Evolutionary conservation across 2,329 filamentous ascomycete species (phyloP), one percentile per base, ranked within the genome.

Genomic region (Trichoderma sp.): DNA sequence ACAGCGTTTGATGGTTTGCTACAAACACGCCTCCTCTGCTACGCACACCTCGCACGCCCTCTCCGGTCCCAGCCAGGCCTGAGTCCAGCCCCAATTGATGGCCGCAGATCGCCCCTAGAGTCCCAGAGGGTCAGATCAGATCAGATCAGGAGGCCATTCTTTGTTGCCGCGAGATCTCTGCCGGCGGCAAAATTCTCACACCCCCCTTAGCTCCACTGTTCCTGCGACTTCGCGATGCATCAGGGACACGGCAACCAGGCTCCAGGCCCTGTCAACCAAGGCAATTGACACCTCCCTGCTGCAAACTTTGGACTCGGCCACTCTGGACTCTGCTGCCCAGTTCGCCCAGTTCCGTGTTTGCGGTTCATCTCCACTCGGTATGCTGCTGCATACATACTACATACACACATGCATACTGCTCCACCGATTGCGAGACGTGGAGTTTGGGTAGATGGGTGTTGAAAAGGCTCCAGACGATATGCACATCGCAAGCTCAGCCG

Each of bases 91-190:
- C 61, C 61, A 63, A 63, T 63, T 28, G 61, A 48, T 24, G 43
- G 41, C 57, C 45, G 50, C 45, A 48, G 63, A 61, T 65, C 56
- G 57, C 56, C 63, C 56, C 63, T 65, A 61, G 58, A 59, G 45
- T 52, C 43, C 12, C 62, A 47, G 45, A 60, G 39, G 44, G 59
- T 52, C 63, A 65, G 63, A 65, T 65, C 64, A 63, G 64, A 66
- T 66, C 57, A 62, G 44, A 63, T 66, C 64, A 50, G 55, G 48
- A 66, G 48, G 48, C 9, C 45, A 39, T 57, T 48, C 28, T 55
- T 21, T 56, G 64, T 28, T 52, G 58, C 58, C 59, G 62, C 17
- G 34, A 66, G 59, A 66, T 63, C 64, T 62, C 52, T 63, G 43
- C 64, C 64, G 60, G 61, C 61, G 60, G 55, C 54, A 59, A 48